Conservation (phyloP, 2,329 filamentous ascomycete species). For the Colletotrichum navitas region DNA sequence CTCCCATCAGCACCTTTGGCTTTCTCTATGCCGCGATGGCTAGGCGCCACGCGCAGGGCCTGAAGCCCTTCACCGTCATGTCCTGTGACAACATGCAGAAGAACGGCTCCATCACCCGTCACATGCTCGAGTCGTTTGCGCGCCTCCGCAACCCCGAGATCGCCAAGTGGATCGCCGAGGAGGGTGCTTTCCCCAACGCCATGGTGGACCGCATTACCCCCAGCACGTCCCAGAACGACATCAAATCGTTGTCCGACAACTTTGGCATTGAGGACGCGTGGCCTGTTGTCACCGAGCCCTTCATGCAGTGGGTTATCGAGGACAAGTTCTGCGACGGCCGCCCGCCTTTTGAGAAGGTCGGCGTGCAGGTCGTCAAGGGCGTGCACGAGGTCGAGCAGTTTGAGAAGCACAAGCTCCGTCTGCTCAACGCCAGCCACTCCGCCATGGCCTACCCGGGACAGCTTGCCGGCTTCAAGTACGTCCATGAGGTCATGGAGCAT, state of each 20-base stretch:
- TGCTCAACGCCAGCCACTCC: slow-evolving; percentile 66
- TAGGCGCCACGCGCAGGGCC: slow-evolving; percentile 58
- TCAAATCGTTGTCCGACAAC: slow-evolving; percentile 55
- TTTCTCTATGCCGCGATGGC: slow-evolving; percentile 65
- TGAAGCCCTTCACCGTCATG: slow-evolving; percentile 66
- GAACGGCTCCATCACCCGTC: slow-evolving; percentile 65
- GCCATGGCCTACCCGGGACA: slow-evolving; percentile 65
- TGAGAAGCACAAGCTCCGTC: slow-evolving; percentile 68
- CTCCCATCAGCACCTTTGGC: slow-evolving; percentile 63
- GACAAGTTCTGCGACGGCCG: slow-evolving; percentile 65
- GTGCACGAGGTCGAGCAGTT: slow-evolving; percentile 67
- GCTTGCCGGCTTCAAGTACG: slow-evolving; percentile 65
- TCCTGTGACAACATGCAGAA: slow-evolving; percentile 71
- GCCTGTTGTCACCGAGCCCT: slow-evolving; percentile 68
- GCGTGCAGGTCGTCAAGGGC: slow-evolving; percentile 64
- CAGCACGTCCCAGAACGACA: slow-evolving; percentile 61
- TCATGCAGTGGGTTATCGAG: slow-evolving; percentile 68
- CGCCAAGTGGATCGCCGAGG: slow-evolving; percentile 61
- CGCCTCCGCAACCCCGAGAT: slow-evolving; percentile 60
- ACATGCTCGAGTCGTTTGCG: slow-evolving; percentile 65
- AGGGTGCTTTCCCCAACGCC: slow-evolving; percentile 65
- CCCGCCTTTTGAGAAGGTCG: slow-evolving; percentile 64
- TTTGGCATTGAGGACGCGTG: slow-evolving; percentile 64
- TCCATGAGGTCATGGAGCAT: slow-evolving; percentile 66
- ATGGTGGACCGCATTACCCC: slow-evolving; percentile 70